A percentile compares a stretch with the other conserved stretches of the same genome.
These are phyloP conservation scores for Guyanaporus albipodus DNA, from an alignment of 768 basidiomycete species.

Conservation along the genomic window DNA sequence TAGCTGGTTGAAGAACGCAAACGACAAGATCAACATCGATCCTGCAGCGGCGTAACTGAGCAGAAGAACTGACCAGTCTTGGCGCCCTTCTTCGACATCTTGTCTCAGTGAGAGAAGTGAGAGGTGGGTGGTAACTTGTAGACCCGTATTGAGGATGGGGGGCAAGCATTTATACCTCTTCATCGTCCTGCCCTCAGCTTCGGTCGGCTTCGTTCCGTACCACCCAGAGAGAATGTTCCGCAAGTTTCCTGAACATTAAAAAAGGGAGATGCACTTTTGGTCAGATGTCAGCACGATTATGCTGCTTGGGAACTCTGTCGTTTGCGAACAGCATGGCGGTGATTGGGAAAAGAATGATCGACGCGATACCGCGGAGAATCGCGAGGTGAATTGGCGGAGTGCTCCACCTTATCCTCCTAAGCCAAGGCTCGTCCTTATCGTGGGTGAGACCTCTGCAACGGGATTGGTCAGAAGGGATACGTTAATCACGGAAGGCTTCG, in stretches of 20 bases:
- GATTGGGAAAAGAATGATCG: constrained; percentile 4
- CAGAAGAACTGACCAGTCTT: constrained; percentile 24
- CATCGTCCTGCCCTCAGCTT: constrained; percentile 29
- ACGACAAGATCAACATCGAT: constrained; percentile 14
- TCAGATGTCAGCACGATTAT: constrained; percentile 6
- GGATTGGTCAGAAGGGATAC: not conserved
- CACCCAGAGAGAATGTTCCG: constrained; percentile 4
- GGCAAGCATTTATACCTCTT: constrained; percentile 20
- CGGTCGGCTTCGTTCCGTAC: constrained; percentile 17
- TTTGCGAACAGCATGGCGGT: constrained; percentile 1
- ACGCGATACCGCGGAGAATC: constrained; percentile 16
- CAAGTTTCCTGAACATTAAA: constrained; percentile 5
- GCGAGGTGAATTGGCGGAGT: constrained; percentile 4
- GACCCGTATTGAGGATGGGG: not conserved
- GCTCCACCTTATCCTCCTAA: constrained; percentile 20
- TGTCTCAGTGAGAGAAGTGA: constrained; percentile 5
- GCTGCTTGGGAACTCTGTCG: constrained; percentile 7
- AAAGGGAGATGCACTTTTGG: constrained; percentile 1
- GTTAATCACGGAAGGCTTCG: not conserved
- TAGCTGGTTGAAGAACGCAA: constrained; percentile 7
- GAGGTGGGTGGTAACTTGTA: not conserved
- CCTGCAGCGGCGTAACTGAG: constrained; percentile 5
- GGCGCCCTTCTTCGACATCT: constrained; percentile 23
- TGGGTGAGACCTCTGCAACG: constrained; percentile 2
- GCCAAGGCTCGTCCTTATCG: constrained; percentile 23